Conservation (phyloP, 164 flowering plant genomes). For the Kingdonia uniflora region DNA sequence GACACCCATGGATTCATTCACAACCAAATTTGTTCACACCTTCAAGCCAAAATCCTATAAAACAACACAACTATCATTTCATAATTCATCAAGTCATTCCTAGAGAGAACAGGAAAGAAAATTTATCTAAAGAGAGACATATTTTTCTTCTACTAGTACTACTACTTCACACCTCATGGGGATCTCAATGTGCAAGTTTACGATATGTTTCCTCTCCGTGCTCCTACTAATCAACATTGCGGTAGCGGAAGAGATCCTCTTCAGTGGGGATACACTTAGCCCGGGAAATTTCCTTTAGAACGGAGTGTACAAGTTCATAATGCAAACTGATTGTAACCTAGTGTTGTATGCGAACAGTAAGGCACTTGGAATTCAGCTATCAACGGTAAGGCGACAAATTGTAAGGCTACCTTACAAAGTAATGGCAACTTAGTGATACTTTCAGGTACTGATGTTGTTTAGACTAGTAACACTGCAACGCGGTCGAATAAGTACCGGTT, state of each 20-base stretch:
- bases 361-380: conserved; percentile 10
- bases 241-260: neutral
- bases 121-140: neutral
- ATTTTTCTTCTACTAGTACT: neutral
- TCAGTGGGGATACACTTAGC: neutral
- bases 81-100: too few species aligned
- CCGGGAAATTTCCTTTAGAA: conserved; percentile 10
- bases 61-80: too few species aligned
- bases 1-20: too few species aligned
- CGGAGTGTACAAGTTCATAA: conserved; percentile 14
- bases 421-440: conserved; percentile 13
- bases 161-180: too few species aligned
- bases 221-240: neutral
- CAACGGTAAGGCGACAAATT: conserved; percentile 5
- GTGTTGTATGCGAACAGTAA: conserved; percentile 10
- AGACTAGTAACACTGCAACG: conserved; percentile 10
- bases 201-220: neutral
- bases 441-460: conserved; percentile 9
- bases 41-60: too few species aligned
- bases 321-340: conserved; percentile 16
- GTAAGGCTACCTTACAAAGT: conserved; percentile 6
- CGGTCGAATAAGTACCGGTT: conserved; percentile 17
- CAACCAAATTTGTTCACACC: too few species aligned
- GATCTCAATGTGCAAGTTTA: neutral
- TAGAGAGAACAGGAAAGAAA: neutral